These are phyloP conservation scores for Nicotiana tomentosiformis DNA, from an alignment of 257 asterid species.

Conservation along the genomic window DNA sequence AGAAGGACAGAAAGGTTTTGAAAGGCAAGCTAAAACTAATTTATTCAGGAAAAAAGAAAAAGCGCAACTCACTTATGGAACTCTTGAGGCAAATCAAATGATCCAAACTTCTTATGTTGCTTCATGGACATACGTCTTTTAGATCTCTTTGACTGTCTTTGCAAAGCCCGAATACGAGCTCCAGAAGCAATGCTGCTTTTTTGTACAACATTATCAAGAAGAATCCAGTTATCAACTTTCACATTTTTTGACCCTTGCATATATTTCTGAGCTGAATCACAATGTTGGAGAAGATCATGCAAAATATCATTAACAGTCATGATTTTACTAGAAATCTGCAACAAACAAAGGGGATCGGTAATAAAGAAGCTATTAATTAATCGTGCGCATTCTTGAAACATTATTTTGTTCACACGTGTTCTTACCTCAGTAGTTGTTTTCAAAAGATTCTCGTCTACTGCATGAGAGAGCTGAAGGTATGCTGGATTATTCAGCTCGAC, in stretches of 20 bases:
- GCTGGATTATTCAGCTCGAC: constrained; percentile 47
- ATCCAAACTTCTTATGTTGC: constrained; percentile 60
- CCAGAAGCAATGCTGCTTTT: constrained; percentile 30
- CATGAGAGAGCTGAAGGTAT: constrained; percentile 56
- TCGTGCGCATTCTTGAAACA: not conserved
- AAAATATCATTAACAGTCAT: constrained; percentile 40
- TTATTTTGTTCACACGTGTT: not conserved
- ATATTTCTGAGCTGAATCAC: constrained; percentile 74
- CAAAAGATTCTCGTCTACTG: constrained; percentile 53
- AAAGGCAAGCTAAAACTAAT: not conserved
- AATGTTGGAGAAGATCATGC: constrained; percentile 72
- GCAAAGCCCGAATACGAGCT: constrained; percentile 27
- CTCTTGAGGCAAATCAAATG: constrained; percentile 54
- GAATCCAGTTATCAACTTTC: constrained; percentile 65
- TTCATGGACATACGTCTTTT: constrained; percentile 69
- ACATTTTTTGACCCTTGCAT: constrained; percentile 67
- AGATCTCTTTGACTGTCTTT: constrained; percentile 55
- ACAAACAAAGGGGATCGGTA: constrained; percentile 11
- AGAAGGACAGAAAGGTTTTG: not conserved
- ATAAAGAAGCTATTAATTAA: not conserved
- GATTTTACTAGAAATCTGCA: constrained; percentile 39
- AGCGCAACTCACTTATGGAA: constrained; percentile 53
- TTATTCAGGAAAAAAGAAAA: not conserved
- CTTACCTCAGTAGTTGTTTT: constrained; percentile 47
- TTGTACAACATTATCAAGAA: constrained; percentile 71